phyloP scores from a whole-genome alignment of 2,329 filamentous ascomycete genomes.

The Tolypocladium guangdongense region DNA sequence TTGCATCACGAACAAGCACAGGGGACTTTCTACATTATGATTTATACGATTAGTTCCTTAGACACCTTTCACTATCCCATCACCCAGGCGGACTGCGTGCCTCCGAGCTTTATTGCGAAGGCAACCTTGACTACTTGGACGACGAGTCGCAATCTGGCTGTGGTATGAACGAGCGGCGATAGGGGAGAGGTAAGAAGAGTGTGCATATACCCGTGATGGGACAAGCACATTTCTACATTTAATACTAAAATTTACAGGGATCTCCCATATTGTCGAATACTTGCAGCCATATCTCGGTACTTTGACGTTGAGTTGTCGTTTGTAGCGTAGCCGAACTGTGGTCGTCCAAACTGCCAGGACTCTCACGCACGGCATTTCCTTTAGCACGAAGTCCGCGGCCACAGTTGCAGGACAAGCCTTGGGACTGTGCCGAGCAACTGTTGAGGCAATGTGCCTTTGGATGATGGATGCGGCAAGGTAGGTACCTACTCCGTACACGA shows the following conservation, averaged over 20 bases:
- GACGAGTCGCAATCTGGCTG: background rate
- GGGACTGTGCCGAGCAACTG: no score
- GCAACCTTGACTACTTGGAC: no score
- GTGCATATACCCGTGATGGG: background rate
- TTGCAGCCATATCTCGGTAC: background rate
- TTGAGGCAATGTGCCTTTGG: no score
- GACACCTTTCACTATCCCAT: no score
- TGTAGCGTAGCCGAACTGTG: background rate
- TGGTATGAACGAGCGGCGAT: background rate
- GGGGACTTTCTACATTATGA: no score
- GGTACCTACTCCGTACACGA: no score
- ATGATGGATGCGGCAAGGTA: no score
- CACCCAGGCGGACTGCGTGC: no score
- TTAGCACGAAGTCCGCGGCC: background rate
- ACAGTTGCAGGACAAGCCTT: background rate
- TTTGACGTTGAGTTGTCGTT: background rate
- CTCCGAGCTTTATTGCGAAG: no score
- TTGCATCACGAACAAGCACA: no score
- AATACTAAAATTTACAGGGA: background rate
- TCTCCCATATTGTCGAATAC: background rate
- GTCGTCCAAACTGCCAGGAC: background rate
- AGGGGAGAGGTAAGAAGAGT: background rate
- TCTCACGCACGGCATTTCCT: background rate
- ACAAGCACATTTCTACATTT: background rate
- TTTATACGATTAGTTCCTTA: no score